These are phyloP conservation scores for Moricandia arvensis DNA, from an alignment of 345 rosid genomes.

Conservation along the genomic window DNA sequence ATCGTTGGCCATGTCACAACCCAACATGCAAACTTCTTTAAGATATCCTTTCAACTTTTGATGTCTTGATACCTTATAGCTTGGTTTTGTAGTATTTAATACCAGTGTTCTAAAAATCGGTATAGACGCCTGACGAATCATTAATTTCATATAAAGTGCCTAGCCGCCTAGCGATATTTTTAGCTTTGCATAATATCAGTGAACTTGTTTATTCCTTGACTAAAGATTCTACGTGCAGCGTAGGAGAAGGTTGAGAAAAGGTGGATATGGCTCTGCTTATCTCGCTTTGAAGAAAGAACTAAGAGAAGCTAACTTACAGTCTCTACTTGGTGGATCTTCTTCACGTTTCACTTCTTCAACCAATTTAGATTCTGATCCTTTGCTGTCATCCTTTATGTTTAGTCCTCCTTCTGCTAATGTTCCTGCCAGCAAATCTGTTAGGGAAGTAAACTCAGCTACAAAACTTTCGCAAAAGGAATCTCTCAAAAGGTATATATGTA, in stretches of 20 bases:
- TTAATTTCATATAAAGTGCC: no score
- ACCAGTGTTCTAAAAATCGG: not conserved
- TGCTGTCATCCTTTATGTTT: slow-evolving; percentile 65
- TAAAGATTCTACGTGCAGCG: slow-evolving; percentile 57
- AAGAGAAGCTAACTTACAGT: slow-evolving; percentile 63
- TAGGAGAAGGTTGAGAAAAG: slow-evolving; percentile 62
- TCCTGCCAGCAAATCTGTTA: slow-evolving; percentile 2
- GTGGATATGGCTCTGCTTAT: slow-evolving; percentile 54
- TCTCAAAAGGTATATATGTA: slow-evolving; percentile 46
- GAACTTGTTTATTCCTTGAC: slow-evolving; percentile 54
- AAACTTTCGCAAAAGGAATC: slow-evolving; percentile 34
- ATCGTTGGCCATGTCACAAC: slow-evolving; percentile 69
- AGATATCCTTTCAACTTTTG: slow-evolving; percentile 56
- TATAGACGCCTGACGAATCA: no score
- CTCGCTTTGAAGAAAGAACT: slow-evolving; percentile 64
- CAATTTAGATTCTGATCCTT: slow-evolving; percentile 61
- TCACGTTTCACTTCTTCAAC: slow-evolving; percentile 48
- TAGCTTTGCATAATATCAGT: not conserved
- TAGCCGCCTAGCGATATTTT: no score
- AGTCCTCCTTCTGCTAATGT: slow-evolving; percentile 17
- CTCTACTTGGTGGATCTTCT: slow-evolving; percentile 74
- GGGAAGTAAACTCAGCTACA: not conserved
- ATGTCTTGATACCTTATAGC: not conserved
- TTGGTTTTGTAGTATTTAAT: not conserved
- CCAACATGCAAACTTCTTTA: slow-evolving; percentile 67